Conservation (phyloP, 2,329 filamentous ascomycete genomes). For the Cercospora zeina region DNA sequence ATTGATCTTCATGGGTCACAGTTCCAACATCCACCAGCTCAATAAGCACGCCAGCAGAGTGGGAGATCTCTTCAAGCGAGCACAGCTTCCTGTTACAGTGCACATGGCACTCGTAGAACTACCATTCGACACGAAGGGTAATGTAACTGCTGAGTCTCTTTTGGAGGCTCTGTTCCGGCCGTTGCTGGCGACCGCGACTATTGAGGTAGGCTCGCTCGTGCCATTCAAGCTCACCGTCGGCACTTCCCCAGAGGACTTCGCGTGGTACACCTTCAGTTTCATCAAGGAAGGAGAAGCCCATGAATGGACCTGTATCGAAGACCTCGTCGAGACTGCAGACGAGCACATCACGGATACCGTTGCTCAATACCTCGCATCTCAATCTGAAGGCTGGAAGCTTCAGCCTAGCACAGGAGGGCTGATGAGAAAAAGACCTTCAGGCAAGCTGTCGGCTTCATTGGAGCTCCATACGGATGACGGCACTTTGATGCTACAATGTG, state of each 20-base stretch:
- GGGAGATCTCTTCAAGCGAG: not conserved
- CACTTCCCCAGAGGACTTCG: not conserved
- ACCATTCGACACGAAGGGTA: not conserved
- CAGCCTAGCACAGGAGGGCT: not conserved
- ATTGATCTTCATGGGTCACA: constrained; percentile 4
- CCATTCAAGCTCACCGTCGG: not conserved
- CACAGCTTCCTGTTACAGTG: not conserved
- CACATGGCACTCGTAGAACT: constrained; percentile 5
- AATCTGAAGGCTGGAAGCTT: not conserved
- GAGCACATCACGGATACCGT: not conserved
- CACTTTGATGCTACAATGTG: not conserved
- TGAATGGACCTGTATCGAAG: not conserved
- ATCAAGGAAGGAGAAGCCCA: not conserved
- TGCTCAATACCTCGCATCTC: not conserved
- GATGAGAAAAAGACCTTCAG: not conserved
- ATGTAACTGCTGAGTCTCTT: not conserved
- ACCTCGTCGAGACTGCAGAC: not conserved
- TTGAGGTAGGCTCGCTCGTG: not conserved
- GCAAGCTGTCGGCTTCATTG: not conserved
- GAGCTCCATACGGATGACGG: not conserved
- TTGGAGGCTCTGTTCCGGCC: not conserved
- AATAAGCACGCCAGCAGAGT: not conserved
- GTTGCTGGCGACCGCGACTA: constrained; percentile 5
- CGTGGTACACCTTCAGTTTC: not conserved
- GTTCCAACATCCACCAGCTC: constrained; percentile 7